Conservation (phyloP, 2,329 filamentous ascomycete species). For the Paradendryphiella salina region DNA sequence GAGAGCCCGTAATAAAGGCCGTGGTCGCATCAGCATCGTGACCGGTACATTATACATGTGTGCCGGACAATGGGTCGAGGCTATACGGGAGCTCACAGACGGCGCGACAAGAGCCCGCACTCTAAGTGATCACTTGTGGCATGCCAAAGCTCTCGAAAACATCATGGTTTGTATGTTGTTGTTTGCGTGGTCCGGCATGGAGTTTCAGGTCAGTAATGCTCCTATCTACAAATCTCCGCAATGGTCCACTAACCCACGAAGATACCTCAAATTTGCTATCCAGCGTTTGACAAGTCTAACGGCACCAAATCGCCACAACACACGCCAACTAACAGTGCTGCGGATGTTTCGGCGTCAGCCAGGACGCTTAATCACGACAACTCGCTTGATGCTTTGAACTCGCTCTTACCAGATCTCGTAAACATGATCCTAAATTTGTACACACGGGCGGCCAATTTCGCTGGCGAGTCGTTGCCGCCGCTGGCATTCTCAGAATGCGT, state of each 20-base stretch:
- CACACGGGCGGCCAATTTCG: constrained; percentile 63
- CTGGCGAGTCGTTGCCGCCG: constrained; percentile 70
- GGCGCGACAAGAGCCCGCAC: constrained; percentile 75
- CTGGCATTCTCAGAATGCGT: constrained; percentile 72
- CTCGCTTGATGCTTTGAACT: constrained; percentile 55
- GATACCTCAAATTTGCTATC: constrained; percentile 59
- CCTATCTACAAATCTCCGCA: not conserved
- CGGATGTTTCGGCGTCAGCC: constrained; percentile 47
- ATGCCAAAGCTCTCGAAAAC: constrained; percentile 90
- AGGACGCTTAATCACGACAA: constrained; percentile 48
- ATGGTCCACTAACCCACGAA: constrained; percentile 28
- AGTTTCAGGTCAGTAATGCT: constrained; percentile 67
- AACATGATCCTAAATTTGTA: constrained; percentile 77
- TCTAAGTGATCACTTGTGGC: constrained; percentile 92
- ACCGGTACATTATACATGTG: constrained; percentile 85
- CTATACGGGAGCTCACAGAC: constrained; percentile 79
- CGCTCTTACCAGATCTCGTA: constrained; percentile 71
- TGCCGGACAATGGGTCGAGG: constrained; percentile 87
- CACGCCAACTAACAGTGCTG: constrained; percentile 46
- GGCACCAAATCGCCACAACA: constrained; percentile 49
- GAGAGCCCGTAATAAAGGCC: constrained; percentile 76
- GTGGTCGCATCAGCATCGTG: constrained; percentile 75
- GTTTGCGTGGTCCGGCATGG: constrained; percentile 79
- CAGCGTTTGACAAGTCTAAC: constrained; percentile 54
- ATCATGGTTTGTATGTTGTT: constrained; percentile 81